Evolutionary conservation across 2,329 filamentous ascomycete genomes (phyloP).

Genomic region (Talaromyces sp.): DNA sequence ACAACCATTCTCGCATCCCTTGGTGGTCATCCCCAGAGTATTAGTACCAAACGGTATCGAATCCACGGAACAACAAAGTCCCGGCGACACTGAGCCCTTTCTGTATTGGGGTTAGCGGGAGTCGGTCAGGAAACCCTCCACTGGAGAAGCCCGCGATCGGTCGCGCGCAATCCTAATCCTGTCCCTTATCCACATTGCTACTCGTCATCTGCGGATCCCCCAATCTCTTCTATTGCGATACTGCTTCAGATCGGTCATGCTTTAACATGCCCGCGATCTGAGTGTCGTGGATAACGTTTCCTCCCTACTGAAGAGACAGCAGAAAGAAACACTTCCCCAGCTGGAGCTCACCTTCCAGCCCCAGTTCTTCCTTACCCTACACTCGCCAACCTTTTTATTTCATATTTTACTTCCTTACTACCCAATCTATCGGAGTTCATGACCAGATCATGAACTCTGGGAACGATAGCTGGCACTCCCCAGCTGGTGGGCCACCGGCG

Average conservation of each 20-base stretch:
- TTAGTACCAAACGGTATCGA: conserved; percentile 5
- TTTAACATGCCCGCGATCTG: conserved; percentile 23
- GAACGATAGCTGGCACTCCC: conserved; percentile 48
- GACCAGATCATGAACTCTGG: conserved; percentile 45
- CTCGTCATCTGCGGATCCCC: conserved; percentile 15
- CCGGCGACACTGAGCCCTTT: conserved; percentile 23
- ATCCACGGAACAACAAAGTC: conserved; percentile 27
- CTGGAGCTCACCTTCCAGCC: conserved; percentile 22
- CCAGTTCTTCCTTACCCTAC: conserved; percentile 21
- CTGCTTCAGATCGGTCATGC: conserved; percentile 22
- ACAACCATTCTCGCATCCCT: neutral
- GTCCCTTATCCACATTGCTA: conserved; percentile 14
- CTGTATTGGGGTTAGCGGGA: conserved; percentile 29
- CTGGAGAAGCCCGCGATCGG: conserved; percentile 40
- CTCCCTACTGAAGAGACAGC: conserved; percentile 11
- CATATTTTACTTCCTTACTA: neutral
- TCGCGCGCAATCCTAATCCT: conserved; percentile 41
- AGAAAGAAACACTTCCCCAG: conserved; percentile 13
- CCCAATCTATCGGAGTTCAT: conserved; percentile 20
- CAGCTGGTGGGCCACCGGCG: conserved; percentile 41
- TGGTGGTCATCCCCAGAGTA: neutral
- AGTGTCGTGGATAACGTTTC: conserved; percentile 18
- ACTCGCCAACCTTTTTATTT: conserved; percentile 9
- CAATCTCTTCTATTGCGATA: conserved; percentile 5
- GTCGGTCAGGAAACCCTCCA: conserved; percentile 34